phyloP scores from a whole-genome alignment of 345 rosid species.

The Populus simonii region DNA sequence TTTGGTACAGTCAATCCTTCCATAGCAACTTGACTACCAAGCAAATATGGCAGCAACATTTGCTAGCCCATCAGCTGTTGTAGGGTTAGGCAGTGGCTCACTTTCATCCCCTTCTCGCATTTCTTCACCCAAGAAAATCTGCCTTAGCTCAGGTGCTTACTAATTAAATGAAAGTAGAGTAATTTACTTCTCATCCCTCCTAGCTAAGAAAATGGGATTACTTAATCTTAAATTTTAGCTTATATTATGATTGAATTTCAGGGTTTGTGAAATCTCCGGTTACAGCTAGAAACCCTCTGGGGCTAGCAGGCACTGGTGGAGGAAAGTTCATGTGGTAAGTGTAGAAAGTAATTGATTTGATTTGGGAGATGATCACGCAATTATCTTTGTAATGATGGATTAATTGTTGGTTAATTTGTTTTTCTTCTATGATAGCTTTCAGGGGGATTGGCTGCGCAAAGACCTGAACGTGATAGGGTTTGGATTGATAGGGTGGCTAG shows the following conservation, averaged over 20 bases:
- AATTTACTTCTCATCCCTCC: neutral
- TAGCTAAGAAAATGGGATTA: neutral
- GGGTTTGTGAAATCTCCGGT: constrained; percentile 59
- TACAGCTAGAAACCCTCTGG: constrained; percentile 57
- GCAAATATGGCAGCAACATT: constrained; percentile 59
- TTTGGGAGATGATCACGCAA: neutral
- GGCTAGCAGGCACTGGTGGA: constrained; percentile 42
- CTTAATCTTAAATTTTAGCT: neutral
- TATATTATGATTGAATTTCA: constrained; percentile 1
- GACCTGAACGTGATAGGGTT: constrained; percentile 83
- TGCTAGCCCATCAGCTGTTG: constrained; percentile 50
- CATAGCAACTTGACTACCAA: neutral
- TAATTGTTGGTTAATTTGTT: neutral
- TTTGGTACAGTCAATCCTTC: neutral
- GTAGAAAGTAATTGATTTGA: neutral
- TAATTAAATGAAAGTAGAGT: neutral
- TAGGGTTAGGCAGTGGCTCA: constrained; percentile 60
- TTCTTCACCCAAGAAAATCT: constrained; percentile 20
- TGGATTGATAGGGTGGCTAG: constrained; percentile 87
- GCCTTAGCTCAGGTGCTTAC: constrained; percentile 54
- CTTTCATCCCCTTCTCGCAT: constrained; percentile 30
- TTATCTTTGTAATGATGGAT: neutral
- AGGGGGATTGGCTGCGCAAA: constrained; percentile 75
- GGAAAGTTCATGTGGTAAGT: constrained; percentile 68
- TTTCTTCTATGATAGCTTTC: constrained; percentile 42